Percentiles rank a stretch among this genome's conserved stretches.
Evolutionary conservation across 2,329 filamentous ascomycete species (phyloP).

Genomic region (Cladophialophora chaetospira): DNA sequence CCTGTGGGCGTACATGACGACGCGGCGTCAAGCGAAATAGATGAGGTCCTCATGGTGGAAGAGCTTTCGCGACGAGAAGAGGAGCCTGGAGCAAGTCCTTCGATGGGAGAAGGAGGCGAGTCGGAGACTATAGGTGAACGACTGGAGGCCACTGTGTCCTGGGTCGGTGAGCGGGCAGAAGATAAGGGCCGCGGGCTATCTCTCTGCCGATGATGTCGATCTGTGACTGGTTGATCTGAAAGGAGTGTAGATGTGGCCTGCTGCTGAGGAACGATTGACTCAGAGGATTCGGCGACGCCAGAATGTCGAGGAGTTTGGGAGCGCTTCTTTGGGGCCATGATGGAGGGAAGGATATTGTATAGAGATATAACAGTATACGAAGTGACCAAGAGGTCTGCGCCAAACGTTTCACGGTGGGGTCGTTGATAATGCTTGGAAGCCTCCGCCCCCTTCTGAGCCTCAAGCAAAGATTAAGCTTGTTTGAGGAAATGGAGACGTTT

Average conservation of each 20-base stretch:
- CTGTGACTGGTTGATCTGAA: slow-evolving; percentile 19
- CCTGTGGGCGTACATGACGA: slow-evolving; percentile 53
- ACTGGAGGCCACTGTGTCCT: slow-evolving; percentile 16
- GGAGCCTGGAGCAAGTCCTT: slow-evolving; percentile 18
- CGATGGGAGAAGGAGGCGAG: slow-evolving; percentile 28
- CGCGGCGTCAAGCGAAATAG: slow-evolving; percentile 34
- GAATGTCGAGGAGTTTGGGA: slow-evolving; percentile 29
- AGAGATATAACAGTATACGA: slow-evolving; percentile 32
- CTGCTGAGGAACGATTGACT: slow-evolving; percentile 20
- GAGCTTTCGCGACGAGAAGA: slow-evolving; percentile 32
- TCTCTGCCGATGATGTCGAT: slow-evolving; percentile 22
- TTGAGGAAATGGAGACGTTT: slow-evolving; percentile 29
- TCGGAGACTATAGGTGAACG: slow-evolving; percentile 23
- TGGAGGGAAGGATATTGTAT: slow-evolving; percentile 26
- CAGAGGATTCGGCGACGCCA: slow-evolving; percentile 20
- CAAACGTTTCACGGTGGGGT: slow-evolving; percentile 33
- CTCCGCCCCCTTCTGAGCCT: slow-evolving; percentile 36
- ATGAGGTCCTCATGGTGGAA: slow-evolving; percentile 35
- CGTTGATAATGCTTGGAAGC: slow-evolving; percentile 31
- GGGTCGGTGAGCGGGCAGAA: slow-evolving; percentile 17
- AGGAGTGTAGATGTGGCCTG: slow-evolving; percentile 20
- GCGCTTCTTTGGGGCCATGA: slow-evolving; percentile 33
- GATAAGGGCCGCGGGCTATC: slow-evolving; percentile 21
- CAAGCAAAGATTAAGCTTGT: slow-evolving; percentile 34
- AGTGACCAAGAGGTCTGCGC: slow-evolving; percentile 28